Percentiles rank a stretch among this genome's conserved stretches.
phyloP scores from a whole-genome alignment of 2,329 filamentous ascomycete species.

The Fusarium domesticum region DNA sequence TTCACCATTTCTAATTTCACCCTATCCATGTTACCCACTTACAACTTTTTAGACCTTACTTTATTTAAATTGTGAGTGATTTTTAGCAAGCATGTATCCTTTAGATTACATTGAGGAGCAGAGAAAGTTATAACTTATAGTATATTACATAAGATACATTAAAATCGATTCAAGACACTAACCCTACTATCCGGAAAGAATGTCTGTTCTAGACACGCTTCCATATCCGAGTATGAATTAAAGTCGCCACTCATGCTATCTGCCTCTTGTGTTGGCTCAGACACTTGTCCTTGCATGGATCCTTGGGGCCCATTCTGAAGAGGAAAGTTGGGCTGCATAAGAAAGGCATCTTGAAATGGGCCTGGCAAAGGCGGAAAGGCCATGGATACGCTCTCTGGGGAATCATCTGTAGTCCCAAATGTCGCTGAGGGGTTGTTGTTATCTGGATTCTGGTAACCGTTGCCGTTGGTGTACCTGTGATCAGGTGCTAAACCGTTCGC shows the following conservation, averaged over 20 bases:
- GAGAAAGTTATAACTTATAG: too few species aligned
- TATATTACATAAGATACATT: not conserved
- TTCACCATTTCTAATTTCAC: too few species aligned
- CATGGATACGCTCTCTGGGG: slow-evolving; percentile 6
- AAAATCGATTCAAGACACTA: not conserved
- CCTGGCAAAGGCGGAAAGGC: slow-evolving; percentile 5
- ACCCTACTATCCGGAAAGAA: not conserved
- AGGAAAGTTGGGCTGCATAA: not conserved
- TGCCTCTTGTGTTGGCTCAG: not conserved
- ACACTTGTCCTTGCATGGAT: not conserved
- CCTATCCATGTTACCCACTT: too few species aligned
- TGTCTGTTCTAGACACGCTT: not conserved
- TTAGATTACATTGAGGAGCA: too few species aligned
- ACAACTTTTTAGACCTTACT: too few species aligned
- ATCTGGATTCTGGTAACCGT: not conserved
- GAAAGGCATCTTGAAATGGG: slow-evolving; percentile 1
- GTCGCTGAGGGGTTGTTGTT: not conserved
- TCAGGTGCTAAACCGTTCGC: not conserved
- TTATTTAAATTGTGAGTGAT: too few species aligned
- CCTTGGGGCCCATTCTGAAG: not conserved
- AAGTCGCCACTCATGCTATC: not conserved
- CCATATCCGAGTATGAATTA: not conserved
- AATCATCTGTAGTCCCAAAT: slow-evolving; percentile 2
- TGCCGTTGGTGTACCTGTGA: not conserved
- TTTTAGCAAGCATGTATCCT: too few species aligned